Evolutionary conservation across 495 filamentous ascomycete species (phyloP).

Genomic region (Pyrenula aspistea): DNA sequence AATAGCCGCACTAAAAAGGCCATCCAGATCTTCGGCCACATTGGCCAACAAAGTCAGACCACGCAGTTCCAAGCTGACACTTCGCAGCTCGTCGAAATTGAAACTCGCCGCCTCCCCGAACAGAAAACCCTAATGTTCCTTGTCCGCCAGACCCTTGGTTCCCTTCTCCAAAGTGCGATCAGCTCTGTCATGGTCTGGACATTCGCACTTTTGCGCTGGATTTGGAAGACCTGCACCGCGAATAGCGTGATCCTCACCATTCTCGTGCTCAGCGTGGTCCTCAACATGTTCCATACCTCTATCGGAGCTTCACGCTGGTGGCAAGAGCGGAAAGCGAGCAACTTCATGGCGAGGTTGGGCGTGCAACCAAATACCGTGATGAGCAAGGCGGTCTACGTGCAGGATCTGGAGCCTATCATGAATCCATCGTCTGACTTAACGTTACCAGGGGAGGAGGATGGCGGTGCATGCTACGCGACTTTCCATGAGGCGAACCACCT

Average conservation of each 20-base stretch:
- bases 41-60: conserved; percentile 60
- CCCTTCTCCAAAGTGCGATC: conserved; percentile 56
- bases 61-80: conserved; percentile 43
- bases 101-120: conserved; percentile 36
- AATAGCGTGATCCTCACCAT: conserved; percentile 62
- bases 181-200: conserved; percentile 65
- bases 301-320: conserved; percentile 65
- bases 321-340: conserved; percentile 66
- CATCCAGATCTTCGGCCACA: conserved; percentile 76
- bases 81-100: conserved; percentile 28
- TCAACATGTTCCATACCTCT: conserved; percentile 62
- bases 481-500: conserved; percentile 20
- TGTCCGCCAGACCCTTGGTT: conserved; percentile 53
- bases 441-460: conserved; percentile 19
- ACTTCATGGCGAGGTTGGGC: conserved; percentile 69
- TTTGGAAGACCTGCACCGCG: conserved; percentile 59
- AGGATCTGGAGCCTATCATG: conserved; percentile 58
- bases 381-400: conserved; percentile 73
- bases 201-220: conserved; percentile 45
- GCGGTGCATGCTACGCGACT: conserved; percentile 30
- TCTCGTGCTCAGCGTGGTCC: conserved; percentile 50
- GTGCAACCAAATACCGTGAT: conserved; percentile 67
- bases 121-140: conserved; percentile 57
- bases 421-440: conserved; percentile 23
- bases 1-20: conserved; percentile 83